Evolutionary conservation across 1,284 basidiomycete genomes (phyloP), one percentile per base, ranked within the genome.

Genomic region (Trichosporon asahii): DNA sequence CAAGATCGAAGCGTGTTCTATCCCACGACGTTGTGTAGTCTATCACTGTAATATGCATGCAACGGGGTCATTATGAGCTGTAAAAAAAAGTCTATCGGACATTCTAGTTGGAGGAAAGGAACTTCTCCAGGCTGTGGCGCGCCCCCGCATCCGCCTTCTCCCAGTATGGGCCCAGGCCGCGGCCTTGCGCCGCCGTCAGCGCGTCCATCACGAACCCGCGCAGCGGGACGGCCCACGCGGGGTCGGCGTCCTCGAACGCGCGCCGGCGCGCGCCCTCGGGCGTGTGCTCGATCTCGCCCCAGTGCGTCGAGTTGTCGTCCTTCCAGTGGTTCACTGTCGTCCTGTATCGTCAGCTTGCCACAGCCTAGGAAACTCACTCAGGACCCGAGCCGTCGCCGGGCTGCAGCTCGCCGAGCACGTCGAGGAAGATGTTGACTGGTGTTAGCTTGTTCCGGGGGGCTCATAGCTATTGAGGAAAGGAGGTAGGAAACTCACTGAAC

Each of bases 341-440:
- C 55, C 76, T 76, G 70, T 8, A 46, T 11, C n/a, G 63, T 74
- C 64, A 76, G 60, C 64, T 64, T 25, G 27, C n/a, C n/a, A n/a
- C n/a, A n/a, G n/a, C n/a, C n/a, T n/a, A n/a, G n/a, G n/a, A n/a
- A 7, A 72, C 81, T 68, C 61, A 81, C 83, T 80, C 80, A 64
- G 73, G 64, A 2, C 69, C 69, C 0, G 69, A 64, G 35, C 85
- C 83, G 7, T 80, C 78, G 68, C 87, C 83, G 0, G 89, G 88
- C 80, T 94, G 91, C 68, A 94, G 86, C 80, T 95, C 94, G 12
- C 90, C 91, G 57, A 95, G 90, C 4, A 95, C 93, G 76, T 95
- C 94, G 64, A 93, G 85, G 91, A 93, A 95, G 55, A 95, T 85
- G 78, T 94, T 94, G 83, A 93, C 92, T 73, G 68, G 9, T 44